Conservation (phyloP, 805 yeast species). For the Candida vartiovaarae region DNA sequence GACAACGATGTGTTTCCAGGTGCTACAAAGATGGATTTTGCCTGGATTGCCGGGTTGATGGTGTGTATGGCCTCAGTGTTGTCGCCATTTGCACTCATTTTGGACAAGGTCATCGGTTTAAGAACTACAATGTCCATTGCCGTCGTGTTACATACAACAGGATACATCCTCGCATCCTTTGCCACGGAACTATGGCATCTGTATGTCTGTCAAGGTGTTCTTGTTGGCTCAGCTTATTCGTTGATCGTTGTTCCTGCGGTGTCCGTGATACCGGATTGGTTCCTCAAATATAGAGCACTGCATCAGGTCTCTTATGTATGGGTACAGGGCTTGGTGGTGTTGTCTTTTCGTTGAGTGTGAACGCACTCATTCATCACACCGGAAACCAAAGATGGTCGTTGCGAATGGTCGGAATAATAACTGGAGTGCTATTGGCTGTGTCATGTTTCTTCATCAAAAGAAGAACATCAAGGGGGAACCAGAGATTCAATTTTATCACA, state of each 20-base stretch:
- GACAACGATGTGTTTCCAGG: slow-evolving; percentile 44
- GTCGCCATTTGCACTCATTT: slow-evolving; percentile 48
- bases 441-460: slow-evolving; percentile 33
- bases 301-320: slow-evolving; percentile 38
- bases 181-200: slow-evolving; percentile 57
- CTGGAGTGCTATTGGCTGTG: slow-evolving; percentile 29
- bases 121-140: slow-evolving; percentile 44
- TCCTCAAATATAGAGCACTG: slow-evolving; percentile 53
- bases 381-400: slow-evolving; percentile 43
- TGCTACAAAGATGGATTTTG: slow-evolving; percentile 51
- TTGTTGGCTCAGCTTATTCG: slow-evolving; percentile 48
- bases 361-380: slow-evolving; percentile 34
- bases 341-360: slow-evolving; percentile 34
- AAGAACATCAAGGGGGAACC: slow-evolving; percentile 20
- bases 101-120: slow-evolving; percentile 44
- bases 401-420: slow-evolving; percentile 37
- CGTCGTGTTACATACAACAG: slow-evolving; percentile 41
- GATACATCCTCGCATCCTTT: slow-evolving; percentile 54
- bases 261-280: slow-evolving; percentile 64
- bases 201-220: slow-evolving; percentile 59
- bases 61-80: slow-evolving; percentile 48
- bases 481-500: slow-evolving; percentile 4
- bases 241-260: slow-evolving; percentile 52
- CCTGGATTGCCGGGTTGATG: slow-evolving; percentile 61
- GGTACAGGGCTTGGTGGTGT: slow-evolving; percentile 54